Percentiles rank a stretch among this genome's conserved stretches.
These are phyloP conservation scores for Xylaria flabelliformis DNA, from an alignment of 495 filamentous ascomycete genomes.

Conservation along the genomic window DNA sequence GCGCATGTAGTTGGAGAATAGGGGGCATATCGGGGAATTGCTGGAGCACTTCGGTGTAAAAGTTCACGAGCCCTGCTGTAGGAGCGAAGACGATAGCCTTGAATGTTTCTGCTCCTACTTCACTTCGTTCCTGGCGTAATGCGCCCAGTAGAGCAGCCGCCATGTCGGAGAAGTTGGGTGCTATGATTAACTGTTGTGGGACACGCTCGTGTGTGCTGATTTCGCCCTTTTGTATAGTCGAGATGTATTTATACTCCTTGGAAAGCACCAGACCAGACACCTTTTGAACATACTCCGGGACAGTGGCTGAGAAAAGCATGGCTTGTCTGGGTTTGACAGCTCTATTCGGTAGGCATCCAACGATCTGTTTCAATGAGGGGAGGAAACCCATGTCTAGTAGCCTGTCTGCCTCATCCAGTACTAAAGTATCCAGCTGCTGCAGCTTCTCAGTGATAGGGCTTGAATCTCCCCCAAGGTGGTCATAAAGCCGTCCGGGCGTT, in stretches of 20 bases:
- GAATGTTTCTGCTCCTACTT: slow-evolving; percentile 46
- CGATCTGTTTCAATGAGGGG: slow-evolving; percentile 62
- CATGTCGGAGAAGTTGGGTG: slow-evolving; percentile 59
- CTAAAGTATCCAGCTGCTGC: slow-evolving; percentile 58
- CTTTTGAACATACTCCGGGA: slow-evolving; percentile 66
- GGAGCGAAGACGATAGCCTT: slow-evolving; percentile 75
- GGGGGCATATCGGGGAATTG: slow-evolving; percentile 50
- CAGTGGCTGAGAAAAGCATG: slow-evolving; percentile 77
- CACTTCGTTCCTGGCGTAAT: slow-evolving; percentile 50
- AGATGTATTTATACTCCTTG: slow-evolving; percentile 63
- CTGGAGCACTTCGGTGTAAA: slow-evolving; percentile 53
- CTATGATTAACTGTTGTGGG: slow-evolving; percentile 63
- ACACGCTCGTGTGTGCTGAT: slow-evolving; percentile 66
- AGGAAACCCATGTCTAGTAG: slow-evolving; percentile 72
- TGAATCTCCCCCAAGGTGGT: slow-evolving; percentile 48
- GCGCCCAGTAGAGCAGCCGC: slow-evolving; percentile 59
- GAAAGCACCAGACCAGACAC: slow-evolving; percentile 64
- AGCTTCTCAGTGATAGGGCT: slow-evolving; percentile 21
- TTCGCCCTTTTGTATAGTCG: slow-evolving; percentile 67
- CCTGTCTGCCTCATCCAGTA: slow-evolving; percentile 72
- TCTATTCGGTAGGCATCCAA: slow-evolving; percentile 64
- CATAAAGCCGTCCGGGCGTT: slow-evolving; percentile 68
- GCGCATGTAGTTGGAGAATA: slow-evolving; percentile 66
- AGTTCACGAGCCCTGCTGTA: slow-evolving; percentile 66
- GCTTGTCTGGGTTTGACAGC: slow-evolving; percentile 60